These are phyloP conservation scores for Komagataella pseudopastoris DNA, from an alignment of 805 yeast species.

Conservation along the genomic window DNA sequence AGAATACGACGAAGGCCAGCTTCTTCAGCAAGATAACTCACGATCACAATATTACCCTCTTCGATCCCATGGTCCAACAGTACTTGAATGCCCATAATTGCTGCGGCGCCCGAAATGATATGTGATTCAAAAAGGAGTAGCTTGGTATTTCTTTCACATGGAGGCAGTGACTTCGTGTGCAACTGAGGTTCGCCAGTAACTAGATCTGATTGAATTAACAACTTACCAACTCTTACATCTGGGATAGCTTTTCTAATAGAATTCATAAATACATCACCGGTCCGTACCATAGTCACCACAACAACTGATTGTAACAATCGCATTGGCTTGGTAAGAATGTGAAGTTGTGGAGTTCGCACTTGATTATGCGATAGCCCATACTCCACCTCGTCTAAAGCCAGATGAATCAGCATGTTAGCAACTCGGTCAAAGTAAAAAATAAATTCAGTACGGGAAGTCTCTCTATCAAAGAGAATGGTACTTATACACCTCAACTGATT, in stretches of 20 bases:
- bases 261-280: constrained; percentile 86
- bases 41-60: constrained; percentile 48
- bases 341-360: constrained; percentile 10
- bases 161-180: constrained; percentile 69
- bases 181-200: constrained; percentile 89
- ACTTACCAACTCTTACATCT: constrained; percentile 66
- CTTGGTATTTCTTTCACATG: constrained; percentile 15
- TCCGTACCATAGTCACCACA: constrained; percentile 72
- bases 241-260: constrained; percentile 70
- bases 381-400: constrained; percentile 48
- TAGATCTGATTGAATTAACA: constrained; percentile 79
- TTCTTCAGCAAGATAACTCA: constrained; percentile 66
- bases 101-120: constrained; percentile 83
- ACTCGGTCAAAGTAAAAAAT: constrained; percentile 78
- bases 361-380: constrained; percentile 19
- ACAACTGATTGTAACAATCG: constrained; percentile 12
- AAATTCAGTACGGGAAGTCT: constrained; percentile 58
- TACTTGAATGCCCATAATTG: constrained; percentile 88
- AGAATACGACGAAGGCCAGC: constrained; percentile 61
- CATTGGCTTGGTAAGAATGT: constrained; percentile 6
- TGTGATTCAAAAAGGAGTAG: constrained; percentile 78
- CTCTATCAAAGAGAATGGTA: constrained; percentile 48
- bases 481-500: constrained; percentile 64
- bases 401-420: constrained; percentile 55
- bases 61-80: constrained; percentile 66